phyloP scores from a whole-genome alignment of 2,329 filamentous ascomycete species.

The Ophiocordyceps robertsii region DNA sequence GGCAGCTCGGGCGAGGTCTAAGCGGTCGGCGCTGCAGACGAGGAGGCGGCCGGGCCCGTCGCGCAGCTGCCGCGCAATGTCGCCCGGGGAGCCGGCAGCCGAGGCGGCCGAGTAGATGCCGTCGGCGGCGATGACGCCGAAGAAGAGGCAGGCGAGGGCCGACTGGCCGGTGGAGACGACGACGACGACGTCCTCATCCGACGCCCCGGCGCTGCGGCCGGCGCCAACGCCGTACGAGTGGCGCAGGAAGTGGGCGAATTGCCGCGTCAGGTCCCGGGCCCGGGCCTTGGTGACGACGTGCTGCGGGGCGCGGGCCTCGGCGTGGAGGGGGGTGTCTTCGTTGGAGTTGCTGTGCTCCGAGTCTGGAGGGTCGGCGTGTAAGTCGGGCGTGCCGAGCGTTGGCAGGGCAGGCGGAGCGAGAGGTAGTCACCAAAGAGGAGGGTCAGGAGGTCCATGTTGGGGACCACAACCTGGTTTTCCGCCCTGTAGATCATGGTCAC shows the following conservation, averaged over 20 bases:
- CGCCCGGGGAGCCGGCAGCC: slow-evolving; percentile 32
- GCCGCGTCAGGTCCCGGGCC: slow-evolving; percentile 32
- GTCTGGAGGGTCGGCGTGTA: slow-evolving; percentile 14
- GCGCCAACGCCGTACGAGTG: slow-evolving; percentile 35
- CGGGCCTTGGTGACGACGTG: slow-evolving; percentile 38
- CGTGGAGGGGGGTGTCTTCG: slow-evolving; percentile 39
- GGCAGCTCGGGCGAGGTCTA: slow-evolving; percentile 32
- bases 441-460: background rate
- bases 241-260: slow-evolving; percentile 42
- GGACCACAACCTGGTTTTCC: background rate
- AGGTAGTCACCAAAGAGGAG: background rate
- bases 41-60: slow-evolving; percentile 25
- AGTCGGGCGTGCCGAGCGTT: background rate
- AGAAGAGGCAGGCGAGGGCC: slow-evolving; percentile 39
- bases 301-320: slow-evolving; percentile 41
- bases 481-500: background rate
- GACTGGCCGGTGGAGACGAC: slow-evolving; percentile 43
- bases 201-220: slow-evolving; percentile 18
- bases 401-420: background rate
- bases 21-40: slow-evolving; percentile 32
- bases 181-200: slow-evolving; percentile 37
- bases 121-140: slow-evolving; percentile 41
- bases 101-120: slow-evolving; percentile 45
- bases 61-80: slow-evolving; percentile 32
- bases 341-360: slow-evolving; percentile 17